Base-by-base conservation (phyloP, 177 flowering plant genomes). In the Vitis hybrid region DNA sequence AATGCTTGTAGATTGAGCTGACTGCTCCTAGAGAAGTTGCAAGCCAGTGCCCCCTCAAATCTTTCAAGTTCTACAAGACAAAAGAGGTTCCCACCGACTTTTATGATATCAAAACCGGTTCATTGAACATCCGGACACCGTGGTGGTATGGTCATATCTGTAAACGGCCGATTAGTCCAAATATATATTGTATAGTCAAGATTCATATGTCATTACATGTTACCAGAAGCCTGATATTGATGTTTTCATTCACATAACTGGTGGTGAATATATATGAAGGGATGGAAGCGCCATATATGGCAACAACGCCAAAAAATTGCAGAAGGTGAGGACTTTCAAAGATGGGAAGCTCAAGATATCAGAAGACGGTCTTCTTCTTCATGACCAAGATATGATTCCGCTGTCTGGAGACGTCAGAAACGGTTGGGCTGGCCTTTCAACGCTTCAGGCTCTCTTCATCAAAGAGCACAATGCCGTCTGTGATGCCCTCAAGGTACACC, bases 241-340 rank as follows among this genome's bases (percentile, higher is more conserved):
- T 33, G 38, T 33, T 33, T 33, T 33, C 6, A 33, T 4, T 52
- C 57, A 4, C 14, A 18, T 65, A 11, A 9, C 7, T 5, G 8
- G 11, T 33, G 38, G 6, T 33, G 38, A 33, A 33, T 33, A 33
- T 6, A 33, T 33, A 33, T 5, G 15, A 38, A 86, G 86, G 89
- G 89, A 86, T 68, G 86, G 83, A 33, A 84, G 89, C 74, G 86
- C 66, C 4, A 78, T 86, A 2, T 84, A 84, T 74, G 87, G 89
- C 33, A 86, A 76, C 20, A 74, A 82, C 57, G 49, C 65, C 2
- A 75, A 78, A 2, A 78, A 76, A 1, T 50, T 77, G 84, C 54
- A 57, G 38, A 81, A 74, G 80, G 82, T 86, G 49, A 82, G 89
- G 66, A 59, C 85, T 24, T 82, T 75, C 78, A 77, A 83, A 67